Conservation (phyloP, 768 basidiomycete genomes). For the Boletus fagicola region DNA sequence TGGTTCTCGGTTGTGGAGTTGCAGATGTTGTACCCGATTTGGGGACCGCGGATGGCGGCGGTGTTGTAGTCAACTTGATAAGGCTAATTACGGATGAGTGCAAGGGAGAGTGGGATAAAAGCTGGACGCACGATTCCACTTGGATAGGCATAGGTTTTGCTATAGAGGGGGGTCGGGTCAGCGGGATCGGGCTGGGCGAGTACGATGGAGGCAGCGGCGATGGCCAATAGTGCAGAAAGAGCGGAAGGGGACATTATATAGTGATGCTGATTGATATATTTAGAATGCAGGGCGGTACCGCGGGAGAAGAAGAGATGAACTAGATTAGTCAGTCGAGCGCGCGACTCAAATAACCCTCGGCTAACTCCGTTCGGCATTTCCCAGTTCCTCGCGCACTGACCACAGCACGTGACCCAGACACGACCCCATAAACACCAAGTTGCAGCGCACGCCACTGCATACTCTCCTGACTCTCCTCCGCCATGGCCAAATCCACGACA, state of each 20-base stretch:
- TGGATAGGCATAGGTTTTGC: slow-evolving; percentile 46
- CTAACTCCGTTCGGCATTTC: slow-evolving; percentile 5
- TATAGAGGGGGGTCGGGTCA: slow-evolving; percentile 46
- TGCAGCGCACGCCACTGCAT: slow-evolving; percentile 4
- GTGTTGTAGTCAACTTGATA: slow-evolving; percentile 46
- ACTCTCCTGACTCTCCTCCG: slow-evolving; percentile 9
- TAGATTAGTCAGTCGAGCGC: not conserved
- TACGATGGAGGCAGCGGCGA: slow-evolving; percentile 33
- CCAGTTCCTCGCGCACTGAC: slow-evolving; percentile 17
- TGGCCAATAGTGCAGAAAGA: slow-evolving; percentile 38
- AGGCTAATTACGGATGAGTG: slow-evolving; percentile 36
- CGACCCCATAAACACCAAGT: slow-evolving; percentile 23
- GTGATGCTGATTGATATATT: slow-evolving; percentile 1
- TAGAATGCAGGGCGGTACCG: not conserved
- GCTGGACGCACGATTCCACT: slow-evolving; percentile 38
- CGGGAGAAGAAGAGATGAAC: not conserved
- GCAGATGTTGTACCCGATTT: slow-evolving; percentile 65
- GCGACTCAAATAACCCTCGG: slow-evolving; percentile 25
- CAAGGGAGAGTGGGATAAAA: not conserved
- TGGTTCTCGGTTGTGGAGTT: slow-evolving; percentile 65
- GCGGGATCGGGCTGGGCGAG: slow-evolving; percentile 37
- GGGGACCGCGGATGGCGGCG: slow-evolving; percentile 48
- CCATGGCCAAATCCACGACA: slow-evolving; percentile 53
- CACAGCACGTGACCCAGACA: slow-evolving; percentile 31
- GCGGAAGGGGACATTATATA: slow-evolving; percentile 38